These are phyloP conservation scores for Lizonia empirigonia DNA, from an alignment of 2,329 filamentous ascomycete genomes.

Conservation along the genomic window DNA sequence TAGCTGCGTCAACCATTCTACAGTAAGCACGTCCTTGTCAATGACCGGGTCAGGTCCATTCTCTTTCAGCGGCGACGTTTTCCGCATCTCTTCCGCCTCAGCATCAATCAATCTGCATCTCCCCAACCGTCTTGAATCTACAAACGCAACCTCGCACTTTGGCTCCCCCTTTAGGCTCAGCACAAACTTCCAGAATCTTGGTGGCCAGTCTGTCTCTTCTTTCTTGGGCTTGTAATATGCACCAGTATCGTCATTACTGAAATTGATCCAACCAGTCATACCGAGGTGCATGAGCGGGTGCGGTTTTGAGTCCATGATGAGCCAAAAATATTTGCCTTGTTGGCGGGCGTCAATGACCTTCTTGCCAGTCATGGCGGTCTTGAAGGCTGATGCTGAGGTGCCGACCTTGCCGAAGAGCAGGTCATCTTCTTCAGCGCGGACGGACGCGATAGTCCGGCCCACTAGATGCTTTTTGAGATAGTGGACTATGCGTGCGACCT, in stretches of 20 bases:
- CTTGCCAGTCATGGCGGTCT: constrained; percentile 74
- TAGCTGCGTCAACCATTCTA: constrained; percentile 73
- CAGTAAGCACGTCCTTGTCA: constrained; percentile 77
- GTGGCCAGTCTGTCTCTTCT: constrained; percentile 76
- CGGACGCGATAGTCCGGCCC: constrained; percentile 75
- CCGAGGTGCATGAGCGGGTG: constrained; percentile 91
- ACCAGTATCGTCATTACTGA: constrained; percentile 75
- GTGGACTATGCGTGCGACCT: constrained; percentile 83
- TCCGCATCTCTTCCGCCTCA: constrained; percentile 74
- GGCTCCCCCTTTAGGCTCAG: constrained; percentile 66
- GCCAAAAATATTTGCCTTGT: constrained; percentile 97
- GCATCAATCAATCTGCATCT: constrained; percentile 84
- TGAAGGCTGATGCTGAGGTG: constrained; percentile 75
- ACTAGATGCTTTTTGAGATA: constrained; percentile 83
- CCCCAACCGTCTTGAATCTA: constrained; percentile 79
- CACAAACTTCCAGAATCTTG: constrained; percentile 86
- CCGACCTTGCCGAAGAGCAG: constrained; percentile 92
- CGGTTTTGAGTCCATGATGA: constrained; percentile 77
- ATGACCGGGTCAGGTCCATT: constrained; percentile 93
- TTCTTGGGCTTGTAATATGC: constrained; percentile 73
- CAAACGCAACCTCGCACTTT: constrained; percentile 75
- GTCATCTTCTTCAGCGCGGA: constrained; percentile 75
- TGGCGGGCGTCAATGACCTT: constrained; percentile 74
- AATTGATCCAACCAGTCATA: constrained; percentile 80
- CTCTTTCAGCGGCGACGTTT: constrained; percentile 78